Evolutionary conservation across 129 eudicot genomes (phyloP).

Genomic region (Gnaphalium uliginosum): DNA sequence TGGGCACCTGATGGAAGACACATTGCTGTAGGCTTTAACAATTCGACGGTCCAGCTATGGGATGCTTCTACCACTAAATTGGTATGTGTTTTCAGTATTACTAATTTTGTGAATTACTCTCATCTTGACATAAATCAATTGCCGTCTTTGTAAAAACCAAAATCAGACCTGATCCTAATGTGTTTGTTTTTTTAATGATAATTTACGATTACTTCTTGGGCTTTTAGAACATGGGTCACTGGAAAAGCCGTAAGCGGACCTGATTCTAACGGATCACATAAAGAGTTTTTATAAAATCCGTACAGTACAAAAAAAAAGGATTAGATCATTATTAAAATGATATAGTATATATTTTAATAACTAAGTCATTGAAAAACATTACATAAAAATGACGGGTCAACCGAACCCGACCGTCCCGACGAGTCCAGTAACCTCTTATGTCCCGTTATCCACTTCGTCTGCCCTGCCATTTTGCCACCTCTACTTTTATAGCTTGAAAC

Average conservation of each 20-base stretch:
- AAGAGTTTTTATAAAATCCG: neutral
- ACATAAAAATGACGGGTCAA: too few species aligned
- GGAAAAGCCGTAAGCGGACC: too few species aligned
- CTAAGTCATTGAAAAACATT: too few species aligned
- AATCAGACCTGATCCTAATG: neutral
- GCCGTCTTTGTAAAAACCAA: neutral
- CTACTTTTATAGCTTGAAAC: neutral
- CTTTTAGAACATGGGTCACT: too few species aligned
- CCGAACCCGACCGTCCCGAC: too few species aligned
- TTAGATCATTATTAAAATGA: neutral
- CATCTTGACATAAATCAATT: neutral
- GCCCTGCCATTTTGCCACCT: neutral
- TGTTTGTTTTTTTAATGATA: neutral
- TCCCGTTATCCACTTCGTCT: neutral
- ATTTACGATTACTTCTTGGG: neutral
- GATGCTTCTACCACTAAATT: slow-evolving; percentile 39
- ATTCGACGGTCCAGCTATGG: slow-evolving; percentile 61
- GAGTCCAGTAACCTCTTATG: neutral
- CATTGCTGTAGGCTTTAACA: slow-evolving; percentile 58
- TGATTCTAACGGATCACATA: neutral
- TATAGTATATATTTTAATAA: neutral
- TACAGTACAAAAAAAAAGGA: neutral
- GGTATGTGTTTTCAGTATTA: slow-evolving; percentile 29
- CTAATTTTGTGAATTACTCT: neutral
- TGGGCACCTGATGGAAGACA: slow-evolving; percentile 66